Evolutionary conservation across 2,329 filamentous ascomycete genomes (phyloP).

Genomic region (Arthrobotrys musiformis): DNA sequence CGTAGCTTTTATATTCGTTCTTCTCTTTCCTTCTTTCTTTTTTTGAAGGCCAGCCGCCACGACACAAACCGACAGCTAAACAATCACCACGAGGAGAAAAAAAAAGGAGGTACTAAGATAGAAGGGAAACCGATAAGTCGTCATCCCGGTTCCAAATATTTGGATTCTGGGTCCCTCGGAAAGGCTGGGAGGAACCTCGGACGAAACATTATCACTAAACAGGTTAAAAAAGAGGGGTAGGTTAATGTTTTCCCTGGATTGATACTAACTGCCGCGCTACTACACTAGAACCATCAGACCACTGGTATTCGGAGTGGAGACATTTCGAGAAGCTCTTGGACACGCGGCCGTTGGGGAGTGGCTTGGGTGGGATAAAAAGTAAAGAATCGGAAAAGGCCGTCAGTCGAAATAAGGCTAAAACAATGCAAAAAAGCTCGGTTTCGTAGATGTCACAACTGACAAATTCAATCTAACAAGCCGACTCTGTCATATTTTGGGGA

Average conservation of each 20-base stretch:
- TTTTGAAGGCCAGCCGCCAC: not conserved
- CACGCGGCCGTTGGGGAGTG: constrained; percentile 23
- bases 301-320: not conserved
- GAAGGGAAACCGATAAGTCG: not conserved
- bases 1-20: not conserved
- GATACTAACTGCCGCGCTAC: constrained; percentile 18
- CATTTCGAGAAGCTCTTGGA: not conserved
- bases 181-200: not conserved
- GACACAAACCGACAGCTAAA: not conserved
- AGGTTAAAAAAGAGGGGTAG: constrained; percentile 23
- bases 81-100: not conserved
- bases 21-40: not conserved
- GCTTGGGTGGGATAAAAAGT: not conserved
- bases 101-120: not conserved
- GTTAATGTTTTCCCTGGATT: not conserved
- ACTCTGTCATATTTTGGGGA: not conserved
- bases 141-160: constrained; percentile 10
- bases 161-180: not conserved
- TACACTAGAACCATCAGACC: constrained; percentile 10
- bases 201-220: not conserved
- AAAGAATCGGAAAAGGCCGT: not conserved
- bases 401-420: not conserved
- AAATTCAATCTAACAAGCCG: not conserved
- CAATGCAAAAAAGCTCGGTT: not conserved
- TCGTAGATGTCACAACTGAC: not conserved